phyloP scores from a whole-genome alignment of 805 yeast genomes.

The Candida bentonensis region DNA sequence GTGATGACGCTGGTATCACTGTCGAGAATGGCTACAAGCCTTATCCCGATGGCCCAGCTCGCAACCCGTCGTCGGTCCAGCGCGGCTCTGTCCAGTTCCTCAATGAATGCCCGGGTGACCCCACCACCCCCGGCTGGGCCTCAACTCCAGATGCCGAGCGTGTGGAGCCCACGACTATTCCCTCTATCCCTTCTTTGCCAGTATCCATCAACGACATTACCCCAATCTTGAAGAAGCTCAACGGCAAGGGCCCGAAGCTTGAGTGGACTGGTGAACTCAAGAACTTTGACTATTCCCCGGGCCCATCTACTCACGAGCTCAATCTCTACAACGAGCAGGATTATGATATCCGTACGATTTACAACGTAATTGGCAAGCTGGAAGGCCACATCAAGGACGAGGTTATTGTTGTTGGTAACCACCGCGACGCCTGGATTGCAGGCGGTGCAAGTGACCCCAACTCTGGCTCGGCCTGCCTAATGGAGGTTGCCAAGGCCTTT shows the following conservation, averaged over 20 bases:
- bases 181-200: slow-evolving; percentile 59
- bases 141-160: slow-evolving; percentile 37
- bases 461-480: slow-evolving; percentile 50
- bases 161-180: slow-evolving; percentile 39
- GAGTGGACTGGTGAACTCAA: slow-evolving; percentile 34
- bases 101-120: slow-evolving; percentile 58
- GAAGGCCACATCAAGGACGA: slow-evolving; percentile 41
- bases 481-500: slow-evolving; percentile 51
- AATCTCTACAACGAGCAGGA: slow-evolving; percentile 48
- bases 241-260: slow-evolving; percentile 38
- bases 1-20: slow-evolving; percentile 35
- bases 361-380: slow-evolving; percentile 48
- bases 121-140: slow-evolving; percentile 60
- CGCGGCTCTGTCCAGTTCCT: slow-evolving; percentile 61
- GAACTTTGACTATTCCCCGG: slow-evolving; percentile 35
- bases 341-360: slow-evolving; percentile 45
- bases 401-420: slow-evolving; percentile 56
- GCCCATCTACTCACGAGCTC: slow-evolving; percentile 33
- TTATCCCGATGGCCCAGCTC: slow-evolving; percentile 65
- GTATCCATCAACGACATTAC: slow-evolving; percentile 47
- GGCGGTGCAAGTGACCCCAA: slow-evolving; percentile 76
- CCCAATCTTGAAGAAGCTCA: slow-evolving; percentile 45
- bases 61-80: slow-evolving; percentile 64
- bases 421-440: slow-evolving; percentile 68
- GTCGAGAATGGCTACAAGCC: slow-evolving; percentile 44